These are phyloP conservation scores for Penstemon davidsonii DNA, from an alignment of 257 asterid genomes.

Conservation along the genomic window DNA sequence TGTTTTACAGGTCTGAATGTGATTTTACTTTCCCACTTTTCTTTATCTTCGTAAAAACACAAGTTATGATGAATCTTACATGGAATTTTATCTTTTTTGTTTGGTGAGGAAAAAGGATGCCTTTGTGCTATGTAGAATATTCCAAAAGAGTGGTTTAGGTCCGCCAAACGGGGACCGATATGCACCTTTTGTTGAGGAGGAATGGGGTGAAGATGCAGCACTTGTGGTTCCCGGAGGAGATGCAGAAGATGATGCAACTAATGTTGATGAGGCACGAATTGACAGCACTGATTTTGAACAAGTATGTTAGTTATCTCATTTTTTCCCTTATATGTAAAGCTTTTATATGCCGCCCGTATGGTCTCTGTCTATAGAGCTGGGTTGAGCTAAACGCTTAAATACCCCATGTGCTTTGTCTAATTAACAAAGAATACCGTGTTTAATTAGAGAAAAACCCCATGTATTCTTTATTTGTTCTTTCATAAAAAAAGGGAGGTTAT, in stretches of 20 bases:
- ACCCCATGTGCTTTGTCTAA: too few relatives aligned
- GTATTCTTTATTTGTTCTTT: too few relatives aligned
- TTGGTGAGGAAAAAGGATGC: conserved; percentile 71
- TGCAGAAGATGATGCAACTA: conserved; percentile 67
- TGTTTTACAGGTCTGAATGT: conserved; percentile 64
- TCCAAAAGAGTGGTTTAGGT: conserved; percentile 93
- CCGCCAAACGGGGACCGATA: conserved; percentile 93
- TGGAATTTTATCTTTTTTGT: conserved; percentile 32
- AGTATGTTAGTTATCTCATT: conserved; percentile 37
- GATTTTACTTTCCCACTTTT: not conserved
- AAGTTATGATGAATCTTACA: conserved; percentile 30
- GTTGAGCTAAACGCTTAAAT: too few relatives aligned
- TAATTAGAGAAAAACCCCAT: too few relatives aligned
- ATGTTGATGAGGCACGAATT: conserved; percentile 64
- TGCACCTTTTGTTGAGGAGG: conserved; percentile 96
- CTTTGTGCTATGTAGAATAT: conserved; percentile 91
- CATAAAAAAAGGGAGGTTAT: too few relatives aligned
- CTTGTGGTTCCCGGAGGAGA: conserved; percentile 71
- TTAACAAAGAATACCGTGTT: too few relatives aligned
- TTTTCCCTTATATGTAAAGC: too few relatives aligned
- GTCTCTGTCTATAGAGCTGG: too few relatives aligned
- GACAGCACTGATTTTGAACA: conserved; percentile 55
- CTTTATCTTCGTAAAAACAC: conserved; percentile 2
- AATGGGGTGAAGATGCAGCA: conserved; percentile 74
- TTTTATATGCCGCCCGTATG: too few relatives aligned